Base-by-base conservation (phyloP, 2,329 filamentous ascomycete species). In the Beauveria rudraprayagi region DNA sequence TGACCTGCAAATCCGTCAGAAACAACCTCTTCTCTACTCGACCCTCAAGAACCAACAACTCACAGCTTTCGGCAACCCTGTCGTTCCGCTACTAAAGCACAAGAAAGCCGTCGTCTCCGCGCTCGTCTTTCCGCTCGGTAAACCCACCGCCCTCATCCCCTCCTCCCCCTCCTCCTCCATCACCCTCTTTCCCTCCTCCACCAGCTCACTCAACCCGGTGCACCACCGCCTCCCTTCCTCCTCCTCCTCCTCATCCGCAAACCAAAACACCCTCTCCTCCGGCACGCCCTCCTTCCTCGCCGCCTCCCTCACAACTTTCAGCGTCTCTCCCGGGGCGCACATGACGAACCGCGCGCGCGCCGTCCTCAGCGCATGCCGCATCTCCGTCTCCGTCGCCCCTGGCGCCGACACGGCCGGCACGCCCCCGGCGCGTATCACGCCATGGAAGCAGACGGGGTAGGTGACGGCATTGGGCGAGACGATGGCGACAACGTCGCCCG, bases 81-180 rank as follows among this genome's bases (percentile, higher is more conserved):
- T 68, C 1, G 67, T 68, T 11, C 67, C 67, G 28, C 63, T 66
- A 22, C 65, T 68, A 19, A 68, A 68, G 40, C 60, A 63, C n/a
- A 68, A 60, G 14, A 62, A 67, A 0, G 55, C 66, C 22, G 65
- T 63, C 1, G 61, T 47, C 8, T 66, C 47, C 10, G 52, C 44
- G 10, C 63, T 67, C 9, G 61, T 61, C 46, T 55, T 34, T 1
- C 58, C 59, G 1, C 9, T 14, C 24, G 52, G 52, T 46, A 61
- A 30, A 0, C 46, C 43, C 7, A 26, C 59, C 5, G 46, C 44
- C 8, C 8, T 30, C 30, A 40, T 37, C 11, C 2, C 5, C 14
- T 14, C 46, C 19, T 19, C 1, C n/a, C 14, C 52, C 16, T 19
- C 3, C 3, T 50, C 57, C 24, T 53, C 17, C 10, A 37, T 37